Base-by-base conservation (phyloP, 192 early-diverging fungal genomes). In the Coemansia sp. region DNA sequence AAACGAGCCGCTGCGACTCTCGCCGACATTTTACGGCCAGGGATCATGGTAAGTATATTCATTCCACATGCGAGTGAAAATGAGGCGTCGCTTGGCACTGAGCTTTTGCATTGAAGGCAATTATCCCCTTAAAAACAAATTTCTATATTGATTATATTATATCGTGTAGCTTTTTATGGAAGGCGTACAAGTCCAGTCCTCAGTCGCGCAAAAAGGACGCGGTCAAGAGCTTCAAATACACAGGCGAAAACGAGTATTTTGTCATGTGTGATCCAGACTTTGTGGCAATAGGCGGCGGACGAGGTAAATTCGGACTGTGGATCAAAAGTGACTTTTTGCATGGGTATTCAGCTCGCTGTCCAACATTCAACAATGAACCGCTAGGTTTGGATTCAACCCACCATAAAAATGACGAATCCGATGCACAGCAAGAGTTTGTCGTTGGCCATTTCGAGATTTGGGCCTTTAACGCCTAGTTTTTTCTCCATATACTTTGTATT, bases 211-310 rank as follows among this genome's bases (percentile, higher is more conserved):
- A 65, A 63, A 81, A 78, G 50, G 83, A 81, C 64, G 75, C 83
- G 41, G 78, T 90, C 18, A 84, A 87, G 63, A 81, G 83, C 41
- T 95, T 89, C 79, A 85, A 85, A 40, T 93, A 90, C 81, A 87
- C 90, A 13, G 92, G 92, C 60, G 87, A 85, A 38, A 95, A 95
- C 65, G 91, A 95, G 60, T 95, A 93, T 69, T 89, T 93, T 81
- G 86, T 95, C 20, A 72, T 91, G 34, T 89, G 88, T 27, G 91
- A 93, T 64, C 83, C 86, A 2, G 88, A 89, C 33, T 93, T 90
- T 75, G 84, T 95, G 13, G 92, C 91, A 18, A 79, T 95, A 62
- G 93, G 93, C 33, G 91, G 93, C 60, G 93, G 91, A 12, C 85
- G 91, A 38, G 93, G 93, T 36, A 88, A 87, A 66, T 88, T 91